Percentiles rank a stretch among this genome's conserved stretches.
Evolutionary conservation across 129 eudicot genomes (phyloP).

Genomic region (Arctium minus): DNA sequence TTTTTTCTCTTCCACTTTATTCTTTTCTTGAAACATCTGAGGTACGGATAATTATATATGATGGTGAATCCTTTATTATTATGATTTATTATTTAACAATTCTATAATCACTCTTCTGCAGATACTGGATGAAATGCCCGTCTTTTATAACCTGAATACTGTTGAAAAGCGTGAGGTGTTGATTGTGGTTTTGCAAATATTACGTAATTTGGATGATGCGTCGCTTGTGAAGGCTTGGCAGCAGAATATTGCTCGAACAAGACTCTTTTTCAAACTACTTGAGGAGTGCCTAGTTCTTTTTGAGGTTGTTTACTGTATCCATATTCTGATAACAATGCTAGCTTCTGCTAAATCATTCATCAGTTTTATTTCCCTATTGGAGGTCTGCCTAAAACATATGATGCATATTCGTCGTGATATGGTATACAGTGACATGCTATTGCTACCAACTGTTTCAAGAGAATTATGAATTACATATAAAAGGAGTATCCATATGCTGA

Average conservation of each 20-base stretch:
- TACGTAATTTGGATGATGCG: slow-evolving; percentile 93
- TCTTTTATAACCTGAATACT: slow-evolving; percentile 88
- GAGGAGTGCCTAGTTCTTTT: slow-evolving; percentile 90
- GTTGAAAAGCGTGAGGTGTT: slow-evolving; percentile 94
- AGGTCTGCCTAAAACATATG: background rate
- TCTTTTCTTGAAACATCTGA: background rate
- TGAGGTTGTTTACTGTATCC: slow-evolving; percentile 49
- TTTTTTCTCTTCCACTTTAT: background rate
- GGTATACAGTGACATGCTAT: background rate
- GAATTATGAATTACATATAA: background rate
- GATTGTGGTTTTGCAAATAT: slow-evolving; percentile 80
- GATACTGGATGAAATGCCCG: slow-evolving; percentile 99
- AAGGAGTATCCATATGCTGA: background rate
- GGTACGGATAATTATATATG: background rate
- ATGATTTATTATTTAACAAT: slow-evolving; percentile 1
- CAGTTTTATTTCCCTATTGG: background rate
- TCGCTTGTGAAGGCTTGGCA: slow-evolving; percentile 95
- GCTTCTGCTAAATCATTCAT: background rate
- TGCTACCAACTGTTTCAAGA: background rate
- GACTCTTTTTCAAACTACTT: slow-evolving; percentile 88
- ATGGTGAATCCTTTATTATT: slow-evolving; percentile 5
- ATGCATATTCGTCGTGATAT: background rate
- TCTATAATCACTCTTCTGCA: slow-evolving; percentile 31
- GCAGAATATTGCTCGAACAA: slow-evolving; percentile 90
- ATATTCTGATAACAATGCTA: background rate